These are phyloP conservation scores for Symbiotaphrina buchneri DNA, from an alignment of 495 filamentous ascomycete species.

Conservation along the genomic window DNA sequence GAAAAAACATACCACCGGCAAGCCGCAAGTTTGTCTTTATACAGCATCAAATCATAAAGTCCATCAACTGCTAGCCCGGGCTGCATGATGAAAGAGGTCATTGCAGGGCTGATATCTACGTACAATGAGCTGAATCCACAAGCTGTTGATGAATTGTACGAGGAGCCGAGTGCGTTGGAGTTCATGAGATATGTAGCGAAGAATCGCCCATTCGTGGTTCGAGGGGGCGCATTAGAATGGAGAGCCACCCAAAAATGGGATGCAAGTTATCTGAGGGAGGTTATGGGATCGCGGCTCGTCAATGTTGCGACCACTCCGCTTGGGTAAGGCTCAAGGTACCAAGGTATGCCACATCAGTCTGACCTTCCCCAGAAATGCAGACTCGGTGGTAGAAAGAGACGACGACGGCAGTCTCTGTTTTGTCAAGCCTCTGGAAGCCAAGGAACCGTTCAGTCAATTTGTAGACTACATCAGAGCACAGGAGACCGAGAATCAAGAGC, in stretches of 20 bases:
- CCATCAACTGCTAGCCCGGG: too few relatives aligned
- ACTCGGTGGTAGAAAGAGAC: slow-evolving; percentile 29
- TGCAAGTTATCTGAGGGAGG: slow-evolving; percentile 23
- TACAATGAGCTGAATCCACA: slow-evolving; percentile 46
- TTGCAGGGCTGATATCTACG: slow-evolving; percentile 30
- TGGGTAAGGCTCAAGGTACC: slow-evolving; percentile 21
- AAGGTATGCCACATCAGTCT: background rate
- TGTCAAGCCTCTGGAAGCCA: slow-evolving; percentile 29
- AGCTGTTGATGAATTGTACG: slow-evolving; percentile 28
- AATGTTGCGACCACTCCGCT: slow-evolving; percentile 49
- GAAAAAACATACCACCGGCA: too few relatives aligned
- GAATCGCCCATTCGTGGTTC: slow-evolving; percentile 49
- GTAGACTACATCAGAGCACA: slow-evolving; percentile 21
- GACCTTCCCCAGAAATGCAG: slow-evolving; percentile 26
- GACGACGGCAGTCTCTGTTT: too few relatives aligned
- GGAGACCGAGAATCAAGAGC: slow-evolving; percentile 8
- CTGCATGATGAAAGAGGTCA: too few relatives aligned
- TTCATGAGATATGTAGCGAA: slow-evolving; percentile 46
- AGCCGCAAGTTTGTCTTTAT: too few relatives aligned
- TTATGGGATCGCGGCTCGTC: slow-evolving; percentile 26
- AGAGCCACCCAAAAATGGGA: slow-evolving; percentile 34
- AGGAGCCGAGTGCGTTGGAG: slow-evolving; percentile 42
- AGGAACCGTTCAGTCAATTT: slow-evolving; percentile 22
- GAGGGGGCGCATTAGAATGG: slow-evolving; percentile 33
- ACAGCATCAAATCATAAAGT: too few relatives aligned